Conservation (phyloP, 352 stramenopile genomes). For the Peronospora destructor region DNA sequence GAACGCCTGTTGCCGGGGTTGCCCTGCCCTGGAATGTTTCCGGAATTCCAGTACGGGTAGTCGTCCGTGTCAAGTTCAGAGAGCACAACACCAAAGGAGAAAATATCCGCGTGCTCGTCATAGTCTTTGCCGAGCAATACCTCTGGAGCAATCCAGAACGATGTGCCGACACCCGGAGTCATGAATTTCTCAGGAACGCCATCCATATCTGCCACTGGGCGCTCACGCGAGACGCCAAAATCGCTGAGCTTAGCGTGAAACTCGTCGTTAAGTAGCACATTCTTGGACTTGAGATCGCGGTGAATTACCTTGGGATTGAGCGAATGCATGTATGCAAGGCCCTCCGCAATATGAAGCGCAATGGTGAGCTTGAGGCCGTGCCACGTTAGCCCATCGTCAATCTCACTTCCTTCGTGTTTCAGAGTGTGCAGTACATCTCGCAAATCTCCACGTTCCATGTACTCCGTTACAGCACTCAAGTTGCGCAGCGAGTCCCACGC, state of each 20-base stretch:
- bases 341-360: slow-evolving; percentile 56
- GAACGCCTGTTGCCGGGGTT: slow-evolving; percentile 25
- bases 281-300: slow-evolving; percentile 76
- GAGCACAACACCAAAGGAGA: slow-evolving; percentile 42
- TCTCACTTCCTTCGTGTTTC: slow-evolving; percentile 27
- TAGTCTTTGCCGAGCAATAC: slow-evolving; percentile 38
- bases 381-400: slow-evolving; percentile 35
- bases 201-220: slow-evolving; percentile 9
- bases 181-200: slow-evolving; percentile 39
- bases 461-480: slow-evolving; percentile 55
- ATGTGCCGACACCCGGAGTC: slow-evolving; percentile 40
- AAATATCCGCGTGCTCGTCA: slow-evolving; percentile 39
- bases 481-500: slow-evolving; percentile 56
- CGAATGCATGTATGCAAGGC: slow-evolving; percentile 63
- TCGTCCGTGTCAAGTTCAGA: slow-evolving; percentile 48
- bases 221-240: slow-evolving; percentile 62
- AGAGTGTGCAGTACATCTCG: slow-evolving; percentile 45
- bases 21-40: slow-evolving; percentile 21
- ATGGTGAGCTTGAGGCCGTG: slow-evolving; percentile 45
- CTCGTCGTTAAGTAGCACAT: slow-evolving; percentile 54
- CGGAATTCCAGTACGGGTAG: slow-evolving; percentile 42
- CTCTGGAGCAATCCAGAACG: slow-evolving; percentile 43
- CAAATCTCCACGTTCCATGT: slow-evolving; percentile 67
- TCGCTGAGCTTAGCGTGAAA: slow-evolving; percentile 70
- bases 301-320: slow-evolving; percentile 62